phyloP scores from a whole-genome alignment of 176 grass and related monocot species.

The Aegilops tauschii region DNA sequence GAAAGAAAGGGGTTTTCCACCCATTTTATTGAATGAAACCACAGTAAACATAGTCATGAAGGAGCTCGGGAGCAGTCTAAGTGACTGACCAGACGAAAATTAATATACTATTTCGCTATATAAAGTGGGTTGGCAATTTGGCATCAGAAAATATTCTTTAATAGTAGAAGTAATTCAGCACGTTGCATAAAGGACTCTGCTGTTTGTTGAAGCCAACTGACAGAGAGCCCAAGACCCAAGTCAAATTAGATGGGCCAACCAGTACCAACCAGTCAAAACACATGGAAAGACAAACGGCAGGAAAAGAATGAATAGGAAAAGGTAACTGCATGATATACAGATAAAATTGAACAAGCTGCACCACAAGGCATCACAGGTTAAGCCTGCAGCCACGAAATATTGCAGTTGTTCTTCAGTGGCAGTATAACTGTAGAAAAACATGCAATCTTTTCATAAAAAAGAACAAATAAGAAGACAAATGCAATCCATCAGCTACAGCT shows the following conservation, averaged over 20 bases:
- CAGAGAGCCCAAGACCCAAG: not conserved
- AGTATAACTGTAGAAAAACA: not conserved
- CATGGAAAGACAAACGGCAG: slow-evolving; percentile 19
- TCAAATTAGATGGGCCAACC: slow-evolving; percentile 33
- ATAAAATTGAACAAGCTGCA: not conserved
- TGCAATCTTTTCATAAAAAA: not conserved
- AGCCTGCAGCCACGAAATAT: not conserved
- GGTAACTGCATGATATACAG: not conserved
- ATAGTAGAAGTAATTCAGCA: not conserved
- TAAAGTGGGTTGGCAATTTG: not conserved
- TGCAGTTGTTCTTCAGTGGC: not conserved
- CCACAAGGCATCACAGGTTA: not conserved
- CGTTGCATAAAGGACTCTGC: not conserved
- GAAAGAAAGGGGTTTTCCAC: too few relatives aligned
- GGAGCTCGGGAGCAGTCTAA: too few relatives aligned
- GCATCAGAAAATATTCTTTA: not conserved
- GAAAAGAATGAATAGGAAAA: not conserved
- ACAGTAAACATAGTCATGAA: too few relatives aligned
- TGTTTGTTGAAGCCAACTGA: not conserved
- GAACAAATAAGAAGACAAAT: not conserved
- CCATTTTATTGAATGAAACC: too few relatives aligned
- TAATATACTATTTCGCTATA: not conserved
- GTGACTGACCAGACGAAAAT: too few relatives aligned
- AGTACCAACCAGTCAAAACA: slow-evolving; percentile 22
- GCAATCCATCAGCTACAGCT: too few relatives aligned